A percentile compares a stretch with the other conserved stretches of the same genome.
Conservation (phyloP, 345 rosid genomes). For the Boechera retrofracta region DNA sequence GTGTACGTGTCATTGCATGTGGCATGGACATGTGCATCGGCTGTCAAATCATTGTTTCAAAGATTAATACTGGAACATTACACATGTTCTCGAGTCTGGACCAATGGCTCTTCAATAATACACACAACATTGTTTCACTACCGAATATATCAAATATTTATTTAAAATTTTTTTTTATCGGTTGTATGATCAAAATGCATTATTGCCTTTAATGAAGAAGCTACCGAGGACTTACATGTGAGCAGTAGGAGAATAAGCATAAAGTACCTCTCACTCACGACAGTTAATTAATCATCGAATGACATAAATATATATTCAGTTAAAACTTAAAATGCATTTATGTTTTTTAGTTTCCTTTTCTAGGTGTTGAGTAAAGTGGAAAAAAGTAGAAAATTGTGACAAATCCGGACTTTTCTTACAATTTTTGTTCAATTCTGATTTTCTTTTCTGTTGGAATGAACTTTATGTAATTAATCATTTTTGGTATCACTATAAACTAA, state of each 20-base stretch:
- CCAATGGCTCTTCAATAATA: conserved; percentile 36
- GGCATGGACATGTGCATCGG: conserved; percentile 38
- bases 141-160: conserved; percentile 9
- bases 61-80: conserved; percentile 35
- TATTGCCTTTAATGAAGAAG: conserved; percentile 31
- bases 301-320: not conserved
- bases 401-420: not conserved
- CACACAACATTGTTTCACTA: conserved; percentile 23
- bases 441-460: too few species aligned
- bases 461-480: not conserved
- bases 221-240: conserved; percentile 32
- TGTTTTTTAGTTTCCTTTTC: not conserved
- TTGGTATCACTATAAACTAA: not conserved
- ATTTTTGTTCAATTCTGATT: not conserved
- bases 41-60: conserved; percentile 41
- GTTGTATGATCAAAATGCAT: conserved; percentile 20
- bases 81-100: conserved; percentile 43
- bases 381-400: not conserved
- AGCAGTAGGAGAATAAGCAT: conserved; percentile 21
- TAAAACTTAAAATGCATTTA: not conserved
- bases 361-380: not conserved
- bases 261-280: conserved; percentile 2
- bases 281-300: not conserved
- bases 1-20: conserved; percentile 42
- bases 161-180: not conserved